Evolutionary conservation across 108 stramenopile species (phyloP), one percentile per base, ranked within the genome.

Genomic region (Cyclotella atomus): DNA sequence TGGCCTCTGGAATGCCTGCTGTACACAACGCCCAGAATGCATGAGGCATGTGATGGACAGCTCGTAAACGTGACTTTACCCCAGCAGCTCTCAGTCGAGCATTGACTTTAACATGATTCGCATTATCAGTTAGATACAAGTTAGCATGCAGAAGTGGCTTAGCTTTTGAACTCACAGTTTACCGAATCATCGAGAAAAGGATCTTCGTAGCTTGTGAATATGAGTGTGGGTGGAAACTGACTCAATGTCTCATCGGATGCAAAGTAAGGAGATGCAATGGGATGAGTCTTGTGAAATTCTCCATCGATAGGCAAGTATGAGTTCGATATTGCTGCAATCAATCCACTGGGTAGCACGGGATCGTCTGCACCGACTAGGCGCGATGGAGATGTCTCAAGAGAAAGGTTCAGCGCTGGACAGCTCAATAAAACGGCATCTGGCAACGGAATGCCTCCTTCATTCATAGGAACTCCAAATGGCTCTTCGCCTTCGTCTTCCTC

Each of bases 161-260:
- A 17, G 20, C 17, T 19, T 16, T 21, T 30, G 3, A 3, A 65
- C 64, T 47, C 21, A 65, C 64, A 94, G 36, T 73, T 77, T 1
- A 96, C 93, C 10, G 89, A 81, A 81, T 96, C 95, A 59, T 96
- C 95, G 35, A 96, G 82, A 25, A 96, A 71, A 16, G 95, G 95
- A 80, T 96, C 95, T 45, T 84, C 87, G 19, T 77, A 85, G 27
- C 84, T 75, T 0, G 86, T 83, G 73, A 84, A 92, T 14, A 92
- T 67, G 12, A 90, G 61, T 23, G 88, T 88, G 0, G 88, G 86
- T 20, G 91, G 91, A 62, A 94, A 94, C 16, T 57, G 66, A 25
- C 63, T 35, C 20, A 94, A 65, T 17, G 85, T 57, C 4, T 36
- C 68, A 59, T 95, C 91, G 7, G 83, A 34, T 16, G 93, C 93